Base-by-base conservation (phyloP, 805 yeast genomes). In the Alloascoidea africana region DNA sequence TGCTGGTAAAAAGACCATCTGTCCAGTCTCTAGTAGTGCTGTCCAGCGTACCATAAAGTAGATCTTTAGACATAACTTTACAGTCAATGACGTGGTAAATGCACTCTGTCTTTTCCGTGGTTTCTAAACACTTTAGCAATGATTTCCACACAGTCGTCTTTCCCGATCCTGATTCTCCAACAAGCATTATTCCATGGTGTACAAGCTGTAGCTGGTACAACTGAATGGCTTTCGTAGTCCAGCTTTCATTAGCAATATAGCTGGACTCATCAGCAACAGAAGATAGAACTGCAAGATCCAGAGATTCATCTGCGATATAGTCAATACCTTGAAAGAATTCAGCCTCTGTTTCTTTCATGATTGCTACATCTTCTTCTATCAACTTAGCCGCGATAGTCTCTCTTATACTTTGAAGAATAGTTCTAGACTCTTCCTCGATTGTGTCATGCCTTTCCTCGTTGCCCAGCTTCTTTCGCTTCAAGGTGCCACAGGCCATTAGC, bases 11-110 rank as follows among this genome's bases (percentile, higher is more conserved):
- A 5, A 87, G 50, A 4, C 97, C 97, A 56, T 89, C 97, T 1
- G 68, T 70, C 96, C 96, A 89, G 38, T 89, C 96, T 18, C 94
- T 59, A 0, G 96, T 86, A 0, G 83, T 65, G 1, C 67, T 55
- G 45, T 87, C 94, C 27, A 87, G 53, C 2, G 56, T 46, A 1
- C 97, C 97, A 51, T 69, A 83, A 2, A 89, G 55, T 0, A 63
- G 59, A 2, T 65, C 71, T 48, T 87, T 89, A 0, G 71, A 53
- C 40, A 83, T 44, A 0, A 81, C 81, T 47, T 87, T 86, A 1
- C 94, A 76, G 51, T 87, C 94, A 35, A 89, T 67, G 1, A 60
- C 54, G 41, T 65, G 65, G 3, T 53, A 45, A 0, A 63, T 49
- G 34, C 60, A 60, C 4, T 65, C 73, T 1, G 47, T 41, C 0